phyloP scores from a whole-genome alignment of 164 flowering plant species.

The Vitis rupestris region DNA sequence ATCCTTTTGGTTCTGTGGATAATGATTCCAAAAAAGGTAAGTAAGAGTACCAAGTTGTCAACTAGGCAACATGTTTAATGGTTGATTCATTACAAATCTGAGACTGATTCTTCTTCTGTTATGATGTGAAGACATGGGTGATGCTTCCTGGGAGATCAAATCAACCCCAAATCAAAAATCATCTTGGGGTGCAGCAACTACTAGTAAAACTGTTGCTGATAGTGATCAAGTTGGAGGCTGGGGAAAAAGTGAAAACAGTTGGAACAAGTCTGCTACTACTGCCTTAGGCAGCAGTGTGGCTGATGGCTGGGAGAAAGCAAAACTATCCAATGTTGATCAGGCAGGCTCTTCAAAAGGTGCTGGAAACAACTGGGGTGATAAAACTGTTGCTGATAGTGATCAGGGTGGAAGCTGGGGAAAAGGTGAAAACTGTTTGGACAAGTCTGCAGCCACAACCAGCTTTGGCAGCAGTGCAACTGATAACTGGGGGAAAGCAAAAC shows the following conservation, averaged over 20 bases:
- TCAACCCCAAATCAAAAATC: constrained; percentile 22
- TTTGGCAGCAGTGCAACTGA: no score
- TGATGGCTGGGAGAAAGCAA: constrained; percentile 33
- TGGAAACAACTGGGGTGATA: constrained; percentile 20
- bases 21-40: constrained; percentile 38
- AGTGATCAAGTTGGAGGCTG: constrained; percentile 24
- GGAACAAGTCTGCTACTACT: constrained; percentile 22
- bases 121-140: constrained; percentile 26
- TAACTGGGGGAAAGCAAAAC: no score
- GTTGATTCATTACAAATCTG: not conserved
- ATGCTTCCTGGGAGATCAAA: constrained; percentile 45
- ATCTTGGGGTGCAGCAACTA: constrained; percentile 38
- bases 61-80: not conserved
- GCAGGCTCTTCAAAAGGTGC: constrained; percentile 10
- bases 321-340: constrained; percentile 14
- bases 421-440: no score
- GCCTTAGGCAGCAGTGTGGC: constrained; percentile 22
- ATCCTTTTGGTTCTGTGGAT: constrained; percentile 31
- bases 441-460: no score
- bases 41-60: constrained; percentile 9
- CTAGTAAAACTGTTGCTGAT: constrained; percentile 10
- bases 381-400: no score
- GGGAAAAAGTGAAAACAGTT: constrained; percentile 21
- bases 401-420: no score
- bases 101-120: not conserved